phyloP scores from a whole-genome alignment of 768 basidiomycete genomes.

The Omphalotus guepiniiformis region DNA sequence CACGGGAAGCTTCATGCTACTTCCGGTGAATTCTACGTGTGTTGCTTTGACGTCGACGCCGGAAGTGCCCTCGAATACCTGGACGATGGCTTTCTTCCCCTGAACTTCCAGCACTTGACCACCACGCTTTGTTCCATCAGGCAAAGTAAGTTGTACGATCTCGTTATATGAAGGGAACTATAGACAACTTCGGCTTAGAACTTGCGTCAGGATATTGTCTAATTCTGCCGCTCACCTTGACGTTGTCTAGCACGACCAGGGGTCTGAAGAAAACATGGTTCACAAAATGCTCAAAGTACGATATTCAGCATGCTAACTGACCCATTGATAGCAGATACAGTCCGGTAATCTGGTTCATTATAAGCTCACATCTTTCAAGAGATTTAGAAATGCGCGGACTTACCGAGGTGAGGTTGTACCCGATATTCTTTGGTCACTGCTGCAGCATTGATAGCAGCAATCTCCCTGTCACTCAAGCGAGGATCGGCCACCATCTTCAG shows the following conservation, averaged over 20 bases:
- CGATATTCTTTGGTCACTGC: conserved; percentile 87
- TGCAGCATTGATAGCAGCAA: conserved; percentile 80
- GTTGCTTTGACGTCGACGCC: conserved; percentile 98
- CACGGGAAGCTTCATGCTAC: conserved; percentile 98
- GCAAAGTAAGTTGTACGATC: conserved; percentile 92
- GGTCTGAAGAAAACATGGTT: conserved; percentile 49
- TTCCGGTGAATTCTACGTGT: conserved; percentile 96
- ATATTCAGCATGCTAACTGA: conserved; percentile 30
- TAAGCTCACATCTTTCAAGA: conserved; percentile 5
- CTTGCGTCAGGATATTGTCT: not conserved
- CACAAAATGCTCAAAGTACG: conserved; percentile 5
- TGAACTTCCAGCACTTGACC: conserved; percentile 98
- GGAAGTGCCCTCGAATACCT: conserved; percentile 97
- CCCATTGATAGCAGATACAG: conserved; percentile 99
- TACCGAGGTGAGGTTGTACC: conserved; percentile 87
- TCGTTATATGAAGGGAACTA: conserved; percentile 98
- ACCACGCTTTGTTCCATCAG: conserved; percentile 91
- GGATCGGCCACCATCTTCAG: conserved; percentile 43
- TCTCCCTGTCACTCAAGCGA: conserved; percentile 65
- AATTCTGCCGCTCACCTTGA: conserved; percentile 62
- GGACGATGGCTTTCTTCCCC: conserved; percentile 98
- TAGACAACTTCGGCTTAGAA: conserved; percentile 14
- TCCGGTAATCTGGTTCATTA: conserved; percentile 75
- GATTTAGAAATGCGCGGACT: not conserved
- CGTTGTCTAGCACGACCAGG: conserved; percentile 94